These are phyloP conservation scores for Penicillium olsonii DNA, from an alignment of 2,329 filamentous ascomycete species.

Conservation along the genomic window DNA sequence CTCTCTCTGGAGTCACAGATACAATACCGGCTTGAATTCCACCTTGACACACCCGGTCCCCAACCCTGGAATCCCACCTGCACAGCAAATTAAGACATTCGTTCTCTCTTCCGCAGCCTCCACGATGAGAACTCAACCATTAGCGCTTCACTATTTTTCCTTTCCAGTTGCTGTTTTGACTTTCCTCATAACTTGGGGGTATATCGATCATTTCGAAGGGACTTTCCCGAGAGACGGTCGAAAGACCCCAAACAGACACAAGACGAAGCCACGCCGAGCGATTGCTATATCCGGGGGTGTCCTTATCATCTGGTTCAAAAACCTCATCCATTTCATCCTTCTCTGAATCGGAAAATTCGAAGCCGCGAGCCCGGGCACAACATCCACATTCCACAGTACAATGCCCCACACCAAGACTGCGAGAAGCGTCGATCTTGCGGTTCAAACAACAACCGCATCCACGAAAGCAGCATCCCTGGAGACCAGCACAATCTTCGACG, in stretches of 20 bases:
- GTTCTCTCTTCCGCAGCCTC: too few relatives aligned
- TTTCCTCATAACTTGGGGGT: not conserved
- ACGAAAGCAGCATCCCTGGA: constrained; percentile 5
- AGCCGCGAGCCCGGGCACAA: not conserved
- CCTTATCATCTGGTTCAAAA: not conserved
- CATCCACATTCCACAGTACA: constrained; percentile 1
- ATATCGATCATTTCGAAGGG: constrained; percentile 1
- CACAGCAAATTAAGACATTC: too few relatives aligned
- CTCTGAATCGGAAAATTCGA: not conserved
- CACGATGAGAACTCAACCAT: too few relatives aligned
- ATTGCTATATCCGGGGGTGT: too few relatives aligned
- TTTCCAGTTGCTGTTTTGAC: not conserved
- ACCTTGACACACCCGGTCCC: too few relatives aligned
- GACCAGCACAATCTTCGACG: constrained; percentile 2
- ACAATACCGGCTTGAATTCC: too few relatives aligned
- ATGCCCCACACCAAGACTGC: not conserved
- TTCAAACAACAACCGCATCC: not conserved
- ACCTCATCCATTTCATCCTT: not conserved
- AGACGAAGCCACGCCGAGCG: not conserved
- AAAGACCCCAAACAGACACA: not conserved
- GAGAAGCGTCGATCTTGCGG: not conserved
- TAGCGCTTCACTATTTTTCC: too few relatives aligned
- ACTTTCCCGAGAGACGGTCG: not conserved
- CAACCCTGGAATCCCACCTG: too few relatives aligned
- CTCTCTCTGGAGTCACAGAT: too few relatives aligned